These are phyloP conservation scores for Pyrenophora teres DNA, from an alignment of 2,329 filamentous ascomycete genomes.

Conservation along the genomic window DNA sequence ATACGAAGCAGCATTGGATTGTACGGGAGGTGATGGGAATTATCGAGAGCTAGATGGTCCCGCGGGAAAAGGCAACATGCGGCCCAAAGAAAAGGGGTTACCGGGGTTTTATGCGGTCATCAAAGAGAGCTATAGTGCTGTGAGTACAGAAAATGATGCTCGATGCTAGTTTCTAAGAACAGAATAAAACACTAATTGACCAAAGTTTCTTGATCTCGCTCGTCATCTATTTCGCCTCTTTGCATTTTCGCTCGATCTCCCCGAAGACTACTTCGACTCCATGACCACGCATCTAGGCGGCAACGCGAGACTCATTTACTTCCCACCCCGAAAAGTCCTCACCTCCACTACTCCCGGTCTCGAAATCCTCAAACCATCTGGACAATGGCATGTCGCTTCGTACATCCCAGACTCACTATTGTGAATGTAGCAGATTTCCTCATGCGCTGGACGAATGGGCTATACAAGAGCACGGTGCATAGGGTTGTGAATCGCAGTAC, in stretches of 20 bases:
- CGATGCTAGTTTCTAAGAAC: too few species aligned
- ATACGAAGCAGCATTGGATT: slow-evolving; percentile 49
- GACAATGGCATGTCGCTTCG: slow-evolving; percentile 38
- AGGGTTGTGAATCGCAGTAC: slow-evolving; percentile 51
- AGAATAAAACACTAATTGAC: background rate
- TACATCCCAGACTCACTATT: slow-evolving; percentile 54
- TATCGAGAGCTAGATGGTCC: slow-evolving; percentile 50
- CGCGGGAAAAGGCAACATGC: slow-evolving; percentile 44
- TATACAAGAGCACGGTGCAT: slow-evolving; percentile 57
- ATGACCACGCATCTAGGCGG: slow-evolving; percentile 50
- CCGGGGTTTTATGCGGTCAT: slow-evolving; percentile 48
- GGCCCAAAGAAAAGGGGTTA: slow-evolving; percentile 48
- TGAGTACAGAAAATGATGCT: slow-evolving; percentile 11
- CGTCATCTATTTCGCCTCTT: slow-evolving; percentile 51
- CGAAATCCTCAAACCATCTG: slow-evolving; percentile 41
- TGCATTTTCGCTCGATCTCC: slow-evolving; percentile 46
- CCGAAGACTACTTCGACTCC: slow-evolving; percentile 48
- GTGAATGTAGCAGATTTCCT: slow-evolving; percentile 60
- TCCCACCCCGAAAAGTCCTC: slow-evolving; percentile 42
- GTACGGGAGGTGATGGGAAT: slow-evolving; percentile 48
- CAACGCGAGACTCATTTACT: slow-evolving; percentile 49
- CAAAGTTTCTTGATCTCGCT: slow-evolving; percentile 43
- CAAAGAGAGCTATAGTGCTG: slow-evolving; percentile 47
- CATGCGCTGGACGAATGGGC: slow-evolving; percentile 58
- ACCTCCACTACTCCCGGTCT: slow-evolving; percentile 37